Percentiles rank a stretch among this genome's conserved stretches.
Evolutionary conservation across 768 basidiomycete species (phyloP).

Genomic region (Boletus pseudo-olivaceus): DNA sequence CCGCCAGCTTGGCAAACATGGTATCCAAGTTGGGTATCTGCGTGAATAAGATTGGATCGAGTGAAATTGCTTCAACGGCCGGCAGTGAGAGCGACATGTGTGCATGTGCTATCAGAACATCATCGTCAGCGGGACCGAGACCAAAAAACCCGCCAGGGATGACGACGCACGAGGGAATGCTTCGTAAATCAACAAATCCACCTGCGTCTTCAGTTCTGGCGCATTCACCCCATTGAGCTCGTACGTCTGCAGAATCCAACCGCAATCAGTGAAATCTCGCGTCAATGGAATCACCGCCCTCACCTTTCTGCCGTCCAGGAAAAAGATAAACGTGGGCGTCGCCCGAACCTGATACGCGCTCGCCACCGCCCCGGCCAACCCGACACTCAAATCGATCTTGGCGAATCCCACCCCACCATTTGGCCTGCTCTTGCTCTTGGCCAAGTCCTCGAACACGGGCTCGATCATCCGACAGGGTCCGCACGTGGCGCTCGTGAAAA

Average conservation of each 20-base stretch:
- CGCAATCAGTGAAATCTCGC: background rate
- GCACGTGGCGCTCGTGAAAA: slow-evolving; percentile 78
- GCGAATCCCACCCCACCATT: slow-evolving; percentile 64
- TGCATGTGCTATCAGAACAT: slow-evolving; percentile 59
- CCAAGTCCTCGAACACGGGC: slow-evolving; percentile 77
- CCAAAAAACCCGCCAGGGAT: background rate
- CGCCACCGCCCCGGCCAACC: slow-evolving; percentile 59
- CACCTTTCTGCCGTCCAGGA: slow-evolving; percentile 72
- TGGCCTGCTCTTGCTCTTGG: slow-evolving; percentile 53
- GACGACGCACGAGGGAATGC: slow-evolving; percentile 72
- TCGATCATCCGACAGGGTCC: slow-evolving; percentile 81
- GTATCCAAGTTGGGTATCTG: slow-evolving; percentile 68
- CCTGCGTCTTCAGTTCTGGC: slow-evolving; percentile 65
- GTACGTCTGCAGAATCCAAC: slow-evolving; percentile 41
- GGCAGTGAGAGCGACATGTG: slow-evolving; percentile 62
- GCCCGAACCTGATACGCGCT: slow-evolving; percentile 61
- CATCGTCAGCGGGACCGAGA: background rate
- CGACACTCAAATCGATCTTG: slow-evolving; percentile 78
- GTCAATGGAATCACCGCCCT: slow-evolving; percentile 1
- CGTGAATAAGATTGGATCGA: slow-evolving; percentile 72
- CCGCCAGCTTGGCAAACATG: slow-evolving; percentile 55
- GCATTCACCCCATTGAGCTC: slow-evolving; percentile 73
- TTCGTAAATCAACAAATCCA: slow-evolving; percentile 69
- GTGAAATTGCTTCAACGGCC: slow-evolving; percentile 56
- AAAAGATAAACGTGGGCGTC: slow-evolving; percentile 91